These are phyloP conservation scores for Suhomyces vadensis DNA, from an alignment of 805 yeast species.

Conservation along the genomic window DNA sequence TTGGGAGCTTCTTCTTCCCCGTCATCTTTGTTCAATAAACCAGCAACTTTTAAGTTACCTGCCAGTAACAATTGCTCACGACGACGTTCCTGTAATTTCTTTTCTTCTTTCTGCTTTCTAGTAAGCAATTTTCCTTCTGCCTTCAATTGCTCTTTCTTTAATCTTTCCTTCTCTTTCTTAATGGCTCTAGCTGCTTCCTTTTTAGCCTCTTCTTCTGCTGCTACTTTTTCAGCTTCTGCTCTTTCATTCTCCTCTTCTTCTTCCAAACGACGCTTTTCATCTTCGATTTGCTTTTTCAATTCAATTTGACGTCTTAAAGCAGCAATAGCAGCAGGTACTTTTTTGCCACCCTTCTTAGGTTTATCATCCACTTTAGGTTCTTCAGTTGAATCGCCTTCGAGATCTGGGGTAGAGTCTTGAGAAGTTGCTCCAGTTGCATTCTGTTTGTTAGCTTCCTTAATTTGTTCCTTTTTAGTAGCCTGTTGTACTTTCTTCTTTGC, in stretches of 20 bases:
- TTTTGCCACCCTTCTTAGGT: slow-evolving; percentile 62
- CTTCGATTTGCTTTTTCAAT: slow-evolving; percentile 83
- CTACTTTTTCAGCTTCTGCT: slow-evolving; percentile 51
- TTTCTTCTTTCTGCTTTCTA: slow-evolving; percentile 93
- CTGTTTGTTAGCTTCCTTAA: slow-evolving; percentile 48
- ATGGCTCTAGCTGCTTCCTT: slow-evolving; percentile 57
- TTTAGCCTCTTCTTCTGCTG: slow-evolving; percentile 63
- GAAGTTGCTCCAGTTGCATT: slow-evolving; percentile 36
- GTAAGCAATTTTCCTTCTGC: slow-evolving; percentile 95
- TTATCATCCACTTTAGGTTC: slow-evolving; percentile 29
- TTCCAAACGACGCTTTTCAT: slow-evolving; percentile 68
- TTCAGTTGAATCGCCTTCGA: slow-evolving; percentile 38
- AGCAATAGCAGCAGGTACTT: slow-evolving; percentile 87
- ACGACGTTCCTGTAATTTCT: slow-evolving; percentile 82
- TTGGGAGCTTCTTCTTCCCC: slow-evolving; percentile 33
- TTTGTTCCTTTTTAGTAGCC: slow-evolving; percentile 58
- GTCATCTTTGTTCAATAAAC: slow-evolving; percentile 46
- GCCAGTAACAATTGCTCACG: slow-evolving; percentile 79
- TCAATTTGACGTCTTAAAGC: slow-evolving; percentile 89
- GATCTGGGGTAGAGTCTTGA: slow-evolving; percentile 33
- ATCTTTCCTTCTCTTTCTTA: slow-evolving; percentile 85
- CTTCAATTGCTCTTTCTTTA: slow-evolving; percentile 85
- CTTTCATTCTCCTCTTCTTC: slow-evolving; percentile 62
- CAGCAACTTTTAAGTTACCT: slow-evolving; percentile 74
- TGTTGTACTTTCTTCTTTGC: slow-evolving; percentile 77